Conservation (phyloP, 2,329 filamentous ascomycete species). For the Didymella segeticola region DNA sequence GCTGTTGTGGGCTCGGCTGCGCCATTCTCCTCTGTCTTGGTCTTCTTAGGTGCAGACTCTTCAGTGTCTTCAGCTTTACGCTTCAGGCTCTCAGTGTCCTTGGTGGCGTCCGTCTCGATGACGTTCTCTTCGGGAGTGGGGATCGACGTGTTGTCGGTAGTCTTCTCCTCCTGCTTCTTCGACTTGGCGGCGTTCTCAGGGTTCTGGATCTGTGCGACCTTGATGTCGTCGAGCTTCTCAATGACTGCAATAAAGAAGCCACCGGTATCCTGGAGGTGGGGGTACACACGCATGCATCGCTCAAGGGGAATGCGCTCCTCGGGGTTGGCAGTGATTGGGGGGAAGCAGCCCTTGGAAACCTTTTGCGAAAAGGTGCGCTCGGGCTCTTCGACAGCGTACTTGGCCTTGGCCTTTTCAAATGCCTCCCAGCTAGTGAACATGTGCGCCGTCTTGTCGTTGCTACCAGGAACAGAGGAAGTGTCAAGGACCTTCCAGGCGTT, state of each 20-base stretch:
- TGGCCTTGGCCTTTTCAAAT: constrained; percentile 72
- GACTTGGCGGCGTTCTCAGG: constrained; percentile 37
- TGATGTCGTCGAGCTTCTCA: constrained; percentile 80
- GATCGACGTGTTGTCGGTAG: constrained; percentile 24
- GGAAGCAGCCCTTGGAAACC: constrained; percentile 84
- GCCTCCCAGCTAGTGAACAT: constrained; percentile 85
- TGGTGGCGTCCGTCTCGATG: constrained; percentile 31
- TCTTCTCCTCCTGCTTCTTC: constrained; percentile 30
- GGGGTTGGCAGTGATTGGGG: constrained; percentile 63
- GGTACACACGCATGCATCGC: constrained; percentile 91
- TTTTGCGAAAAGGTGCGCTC: constrained; percentile 58
- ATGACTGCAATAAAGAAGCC: constrained; percentile 97
- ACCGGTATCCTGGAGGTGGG: constrained; percentile 93
- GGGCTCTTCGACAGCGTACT: constrained; percentile 64
- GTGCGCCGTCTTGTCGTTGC: constrained; percentile 72
- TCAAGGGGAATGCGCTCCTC: constrained; percentile 75
- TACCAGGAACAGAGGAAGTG: constrained; percentile 33
- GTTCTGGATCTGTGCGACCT: constrained; percentile 38
- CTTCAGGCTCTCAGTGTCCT: constrained; percentile 40
- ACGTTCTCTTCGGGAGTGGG: constrained; percentile 37
- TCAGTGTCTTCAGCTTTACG: constrained; percentile 50
- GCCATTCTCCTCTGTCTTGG: constrained; percentile 40
- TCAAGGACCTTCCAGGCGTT: constrained; percentile 85
- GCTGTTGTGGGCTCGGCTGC: constrained; percentile 18
- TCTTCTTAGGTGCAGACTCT: constrained; percentile 40